phyloP scores from a whole-genome alignment of 1,284 basidiomycete species.

The Porogramme epimiltina region DNA sequence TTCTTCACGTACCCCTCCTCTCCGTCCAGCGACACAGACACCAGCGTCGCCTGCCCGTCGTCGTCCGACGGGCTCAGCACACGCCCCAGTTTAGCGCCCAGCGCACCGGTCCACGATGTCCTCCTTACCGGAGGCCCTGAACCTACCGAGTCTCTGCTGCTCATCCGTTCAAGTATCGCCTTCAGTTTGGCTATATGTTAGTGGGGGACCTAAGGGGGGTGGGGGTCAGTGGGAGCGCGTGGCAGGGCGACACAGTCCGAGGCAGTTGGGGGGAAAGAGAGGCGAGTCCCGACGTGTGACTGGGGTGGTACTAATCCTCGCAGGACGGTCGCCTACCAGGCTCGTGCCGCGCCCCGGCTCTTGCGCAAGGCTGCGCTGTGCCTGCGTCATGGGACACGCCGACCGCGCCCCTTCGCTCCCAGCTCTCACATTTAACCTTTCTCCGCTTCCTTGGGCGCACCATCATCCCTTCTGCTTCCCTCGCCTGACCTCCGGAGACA shows the following conservation, averaged over 20 bases:
- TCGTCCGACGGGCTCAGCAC: constrained; percentile 6
- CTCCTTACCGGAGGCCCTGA: constrained; percentile 6
- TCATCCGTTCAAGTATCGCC: constrained; percentile 14
- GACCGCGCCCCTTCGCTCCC: neutral
- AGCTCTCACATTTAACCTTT: constrained; percentile 17
- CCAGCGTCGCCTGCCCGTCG: constrained; percentile 5
- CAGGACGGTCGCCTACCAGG: constrained; percentile 5
- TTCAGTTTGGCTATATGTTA: constrained; percentile 8
- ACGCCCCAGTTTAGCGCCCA: constrained; percentile 16
- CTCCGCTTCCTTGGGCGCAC: constrained; percentile 18
- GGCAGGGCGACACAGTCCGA: no score
- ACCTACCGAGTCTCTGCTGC: constrained; percentile 11
- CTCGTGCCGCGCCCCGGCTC: constrained; percentile 19
- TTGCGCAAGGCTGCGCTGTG: constrained; percentile 22
- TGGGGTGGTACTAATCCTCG: constrained; percentile 15
- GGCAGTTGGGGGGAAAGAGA: neutral
- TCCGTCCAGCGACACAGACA: constrained; percentile 8
- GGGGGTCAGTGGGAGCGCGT: constrained; percentile 2
- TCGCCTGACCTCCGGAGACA: constrained; percentile 7
- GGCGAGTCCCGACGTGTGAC: constrained; percentile 4
- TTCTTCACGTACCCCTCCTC: constrained; percentile 12
- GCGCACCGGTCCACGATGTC: constrained; percentile 18
- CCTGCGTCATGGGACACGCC: constrained; percentile 25
- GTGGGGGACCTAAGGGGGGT: neutral
- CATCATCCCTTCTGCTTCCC: constrained; percentile 11